Conservation (phyloP, 2,329 filamentous ascomycete species). For the Periconia sp. region DNA sequence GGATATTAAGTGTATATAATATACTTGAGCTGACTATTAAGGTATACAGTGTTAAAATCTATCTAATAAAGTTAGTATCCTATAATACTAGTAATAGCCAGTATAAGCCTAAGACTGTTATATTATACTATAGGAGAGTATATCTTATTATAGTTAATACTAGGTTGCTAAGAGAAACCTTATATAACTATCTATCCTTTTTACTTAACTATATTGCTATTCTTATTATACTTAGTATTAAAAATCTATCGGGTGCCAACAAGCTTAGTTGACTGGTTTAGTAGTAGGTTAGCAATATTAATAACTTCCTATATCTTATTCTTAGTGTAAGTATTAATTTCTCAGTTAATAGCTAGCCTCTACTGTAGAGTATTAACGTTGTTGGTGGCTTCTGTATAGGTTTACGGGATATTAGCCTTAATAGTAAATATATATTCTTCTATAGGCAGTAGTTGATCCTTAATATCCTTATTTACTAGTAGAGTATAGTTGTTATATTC, state of each 20-base stretch:
- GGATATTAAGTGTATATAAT: constrained; percentile 6
- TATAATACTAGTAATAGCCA: not conserved
- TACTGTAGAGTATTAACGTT: constrained; percentile 2
- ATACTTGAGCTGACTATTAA: constrained; percentile 5
- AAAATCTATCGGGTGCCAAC: constrained; percentile 14
- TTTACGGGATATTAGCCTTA: constrained; percentile 1
- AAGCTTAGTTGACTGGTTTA: constrained; percentile 2
- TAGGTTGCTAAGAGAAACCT: constrained; percentile 13
- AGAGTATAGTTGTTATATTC: too few species aligned
- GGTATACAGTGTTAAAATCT: constrained; percentile 14
- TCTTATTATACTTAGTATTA: constrained; percentile 8
- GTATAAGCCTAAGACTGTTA: constrained; percentile 8
- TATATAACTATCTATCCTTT: constrained; percentile 11
- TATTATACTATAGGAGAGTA: constrained; percentile 13
- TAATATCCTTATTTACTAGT: too few species aligned
- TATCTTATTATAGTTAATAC: constrained; percentile 12
- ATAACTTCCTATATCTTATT: constrained; percentile 10
- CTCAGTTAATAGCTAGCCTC: constrained; percentile 2
- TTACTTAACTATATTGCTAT: constrained; percentile 5
- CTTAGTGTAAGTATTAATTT: constrained; percentile 6
- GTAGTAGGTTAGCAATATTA: not conserved
- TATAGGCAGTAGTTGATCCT: too few species aligned
- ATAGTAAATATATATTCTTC: constrained; percentile 3
- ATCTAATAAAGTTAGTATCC: constrained; percentile 4
- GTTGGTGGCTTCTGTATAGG: constrained; percentile 6